Conservation (phyloP, 164 flowering plant species). For the Chloranthus sessilifolius region DNA sequence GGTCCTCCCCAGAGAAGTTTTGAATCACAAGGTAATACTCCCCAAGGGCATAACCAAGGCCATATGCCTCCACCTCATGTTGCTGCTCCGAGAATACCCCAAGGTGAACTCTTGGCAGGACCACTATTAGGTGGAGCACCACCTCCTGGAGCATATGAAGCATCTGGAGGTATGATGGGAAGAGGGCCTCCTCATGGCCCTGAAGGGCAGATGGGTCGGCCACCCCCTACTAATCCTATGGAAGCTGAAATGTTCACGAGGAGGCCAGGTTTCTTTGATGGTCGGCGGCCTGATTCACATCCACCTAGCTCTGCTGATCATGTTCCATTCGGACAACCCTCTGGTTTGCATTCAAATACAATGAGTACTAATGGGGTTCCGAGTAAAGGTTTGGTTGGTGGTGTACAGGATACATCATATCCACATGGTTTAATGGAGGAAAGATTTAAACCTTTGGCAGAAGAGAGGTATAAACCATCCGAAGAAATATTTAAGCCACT, state of each 20-base stretch:
- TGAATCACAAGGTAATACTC: conserved; percentile 17
- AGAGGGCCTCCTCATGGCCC: conserved; percentile 31
- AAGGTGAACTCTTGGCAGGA: conserved; percentile 25
- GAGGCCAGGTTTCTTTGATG: conserved; percentile 34
- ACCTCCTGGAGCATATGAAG: conserved; percentile 33
- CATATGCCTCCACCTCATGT: conserved; percentile 17
- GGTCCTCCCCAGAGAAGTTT: conserved; percentile 30
- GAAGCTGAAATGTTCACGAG: conserved; percentile 28
- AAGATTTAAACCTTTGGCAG: conserved; percentile 26
- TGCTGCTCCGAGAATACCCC: conserved; percentile 20
- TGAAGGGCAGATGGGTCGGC: conserved; percentile 28
- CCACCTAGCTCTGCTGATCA: conserved; percentile 34
- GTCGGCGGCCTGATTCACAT: conserved; percentile 25
- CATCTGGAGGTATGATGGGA: conserved; percentile 29
- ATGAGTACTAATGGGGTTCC: conserved; percentile 31
- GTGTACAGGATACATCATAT: conserved; percentile 16
- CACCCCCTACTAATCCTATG: conserved; percentile 22
- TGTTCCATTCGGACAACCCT: conserved; percentile 28
- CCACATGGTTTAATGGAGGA: conserved; percentile 36
- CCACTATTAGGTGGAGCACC: conserved; percentile 20
- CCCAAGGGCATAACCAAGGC: conserved; percentile 29
- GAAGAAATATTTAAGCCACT: conserved; percentile 23
- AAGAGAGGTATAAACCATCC: conserved; percentile 17
- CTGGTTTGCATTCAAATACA: conserved; percentile 22
- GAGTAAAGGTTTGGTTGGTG: conserved; percentile 31